These are phyloP conservation scores for Exophiala sideris DNA, from an alignment of 2,329 filamentous ascomycete species.

Conservation along the genomic window DNA sequence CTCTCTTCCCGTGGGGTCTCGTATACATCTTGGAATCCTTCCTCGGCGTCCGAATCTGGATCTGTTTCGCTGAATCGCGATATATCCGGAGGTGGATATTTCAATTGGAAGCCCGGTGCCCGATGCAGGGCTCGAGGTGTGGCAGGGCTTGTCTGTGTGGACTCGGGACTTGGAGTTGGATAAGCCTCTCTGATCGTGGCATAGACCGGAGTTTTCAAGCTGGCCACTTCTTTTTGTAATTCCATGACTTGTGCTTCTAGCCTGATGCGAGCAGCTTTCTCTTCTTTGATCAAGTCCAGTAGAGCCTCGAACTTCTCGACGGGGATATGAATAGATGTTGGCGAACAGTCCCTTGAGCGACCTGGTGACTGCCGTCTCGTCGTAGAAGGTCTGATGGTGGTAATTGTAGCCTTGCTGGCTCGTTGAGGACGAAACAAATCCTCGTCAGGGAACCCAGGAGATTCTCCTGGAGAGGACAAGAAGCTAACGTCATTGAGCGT, in stretches of 20 bases:
- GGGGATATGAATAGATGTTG: slow-evolving; percentile 27
- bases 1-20: slow-evolving; percentile 25
- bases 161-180: slow-evolving; percentile 24
- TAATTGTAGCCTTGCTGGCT: slow-evolving; percentile 27
- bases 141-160: slow-evolving; percentile 8
- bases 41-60: slow-evolving; percentile 22
- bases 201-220: slow-evolving; percentile 23
- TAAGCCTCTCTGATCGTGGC: slow-evolving; percentile 26
- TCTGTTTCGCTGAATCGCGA: slow-evolving; percentile 28
- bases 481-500: slow-evolving; percentile 19
- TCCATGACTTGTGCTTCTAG: slow-evolving; percentile 44
- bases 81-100: slow-evolving; percentile 17
- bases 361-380: slow-evolving; percentile 13
- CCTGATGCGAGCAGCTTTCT: slow-evolving; percentile 44
- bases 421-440: slow-evolving; percentile 19
- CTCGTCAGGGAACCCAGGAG: neutral
- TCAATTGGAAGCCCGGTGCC: slow-evolving; percentile 17
- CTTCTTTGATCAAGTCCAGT: slow-evolving; percentile 44
- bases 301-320: slow-evolving; percentile 48
- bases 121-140: slow-evolving; percentile 17
- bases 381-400: slow-evolving; percentile 21
- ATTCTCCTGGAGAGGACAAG: slow-evolving; percentile 17
- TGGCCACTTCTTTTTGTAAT: slow-evolving; percentile 39
- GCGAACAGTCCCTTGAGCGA: slow-evolving; percentile 18
- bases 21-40: slow-evolving; percentile 25